phyloP scores from a whole-genome alignment of 164 flowering plant species.

The Dillenia suffruticosa region DNA sequence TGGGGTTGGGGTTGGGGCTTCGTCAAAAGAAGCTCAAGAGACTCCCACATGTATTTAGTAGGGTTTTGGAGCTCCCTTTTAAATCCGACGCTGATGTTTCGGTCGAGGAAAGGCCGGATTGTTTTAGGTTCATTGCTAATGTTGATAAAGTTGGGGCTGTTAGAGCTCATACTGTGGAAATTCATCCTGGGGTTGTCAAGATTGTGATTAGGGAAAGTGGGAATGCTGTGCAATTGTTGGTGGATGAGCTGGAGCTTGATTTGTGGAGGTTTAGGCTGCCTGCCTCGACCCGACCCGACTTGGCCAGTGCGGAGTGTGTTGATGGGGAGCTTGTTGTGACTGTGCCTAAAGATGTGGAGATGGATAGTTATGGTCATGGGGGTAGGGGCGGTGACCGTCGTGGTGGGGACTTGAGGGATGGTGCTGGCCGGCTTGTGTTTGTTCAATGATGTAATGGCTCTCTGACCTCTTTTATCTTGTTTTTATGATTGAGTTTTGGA shows the following conservation, averaged over 20 bases:
- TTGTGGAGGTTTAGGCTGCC: conserved; percentile 87
- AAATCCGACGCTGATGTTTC: conserved; percentile 67
- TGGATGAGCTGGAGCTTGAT: conserved; percentile 64
- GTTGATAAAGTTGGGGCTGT: conserved; percentile 41
- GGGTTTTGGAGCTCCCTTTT: conserved; percentile 73
- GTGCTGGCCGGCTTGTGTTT: conserved; percentile 50
- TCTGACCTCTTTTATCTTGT: no score
- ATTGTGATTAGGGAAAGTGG: conserved; percentile 50
- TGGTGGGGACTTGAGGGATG: conserved; percentile 29
- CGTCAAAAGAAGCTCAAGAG: conserved; percentile 65
- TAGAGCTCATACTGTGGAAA: conserved; percentile 45
- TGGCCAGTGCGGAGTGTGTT: conserved; percentile 53
- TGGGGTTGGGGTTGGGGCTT: not conserved
- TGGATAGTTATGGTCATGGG: conserved; percentile 4
- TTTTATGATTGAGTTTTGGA: no score
- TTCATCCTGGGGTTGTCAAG: conserved; percentile 72
- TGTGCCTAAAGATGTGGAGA: conserved; percentile 57
- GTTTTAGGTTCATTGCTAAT: conserved; percentile 41
- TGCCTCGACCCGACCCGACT: conserved; percentile 61
- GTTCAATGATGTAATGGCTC: conserved; percentile 34
- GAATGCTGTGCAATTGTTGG: conserved; percentile 21
- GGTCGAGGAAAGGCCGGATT: conserved; percentile 50
- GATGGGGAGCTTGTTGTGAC: conserved; percentile 78
- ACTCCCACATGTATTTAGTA: conserved; percentile 74
- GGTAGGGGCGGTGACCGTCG: conserved; percentile 15